A percentile compares a stretch with the other conserved stretches of the same genome.
Conservation (phyloP, 2,329 filamentous ascomycete species). For the Grosmannia huntii region DNA sequence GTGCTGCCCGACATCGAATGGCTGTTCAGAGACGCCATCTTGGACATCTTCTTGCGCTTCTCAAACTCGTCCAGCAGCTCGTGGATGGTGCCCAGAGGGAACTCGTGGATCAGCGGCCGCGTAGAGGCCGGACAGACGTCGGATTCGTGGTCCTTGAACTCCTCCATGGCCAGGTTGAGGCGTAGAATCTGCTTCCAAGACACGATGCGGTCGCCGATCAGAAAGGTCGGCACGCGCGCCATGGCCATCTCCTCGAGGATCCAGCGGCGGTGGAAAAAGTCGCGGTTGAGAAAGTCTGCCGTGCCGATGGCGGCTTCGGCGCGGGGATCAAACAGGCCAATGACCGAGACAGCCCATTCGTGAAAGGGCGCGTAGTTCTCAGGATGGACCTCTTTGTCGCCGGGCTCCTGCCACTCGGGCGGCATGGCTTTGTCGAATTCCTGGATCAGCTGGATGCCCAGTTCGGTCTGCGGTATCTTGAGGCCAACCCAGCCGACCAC, state of each 20-base stretch:
- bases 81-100: conserved; percentile 1
- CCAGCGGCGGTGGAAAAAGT: conserved; percentile 1
- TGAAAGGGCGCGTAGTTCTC: background rate
- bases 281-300: background rate
- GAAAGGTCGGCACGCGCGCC: background rate
- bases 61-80: background rate
- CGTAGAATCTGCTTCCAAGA: conserved; percentile 1
- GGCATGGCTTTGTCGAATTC: background rate
- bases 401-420: background rate
- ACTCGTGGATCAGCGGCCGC: background rate
- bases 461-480: background rate
- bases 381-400: background rate
- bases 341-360: background rate
- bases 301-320: background rate
- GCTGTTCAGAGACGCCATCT: background rate
- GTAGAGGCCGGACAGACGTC: background rate
- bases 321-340: background rate
- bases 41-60: background rate
- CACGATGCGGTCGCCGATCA: background rate
- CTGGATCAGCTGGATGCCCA: background rate
- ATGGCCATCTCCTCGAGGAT: conserved; percentile 4
- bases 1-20: background rate
- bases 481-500: background rate
- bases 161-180: background rate
- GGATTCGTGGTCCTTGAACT: background rate